Base-by-base conservation (phyloP, 2,329 filamentous ascomycete genomes). In the Fusarium sp. region DNA sequence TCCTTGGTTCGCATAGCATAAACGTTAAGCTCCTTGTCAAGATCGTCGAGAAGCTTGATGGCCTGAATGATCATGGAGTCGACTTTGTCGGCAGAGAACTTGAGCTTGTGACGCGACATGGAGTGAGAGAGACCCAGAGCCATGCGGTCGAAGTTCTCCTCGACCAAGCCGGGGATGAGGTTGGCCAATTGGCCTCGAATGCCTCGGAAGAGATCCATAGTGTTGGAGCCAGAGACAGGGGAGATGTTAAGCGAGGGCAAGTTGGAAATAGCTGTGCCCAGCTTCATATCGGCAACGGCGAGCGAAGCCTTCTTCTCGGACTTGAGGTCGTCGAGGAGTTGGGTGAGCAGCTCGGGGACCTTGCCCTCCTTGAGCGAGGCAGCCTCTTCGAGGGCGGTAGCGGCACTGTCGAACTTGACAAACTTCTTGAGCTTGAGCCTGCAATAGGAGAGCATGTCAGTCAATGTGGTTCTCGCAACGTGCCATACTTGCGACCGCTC, bases 31-130 rank as follows among this genome's bases (percentile, higher is more conserved):
- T 99, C 96, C 87, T 99, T 99, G 85, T 99, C 96, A 67, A 99
- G 85, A 72, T 99, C 96, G 79, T 99, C 96, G 48, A 99, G 87
- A 54, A 98, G 89, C 71, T 92, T 91, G 79, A 99, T 96, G 60
- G 94, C 94, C 84, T 99, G 96, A 62, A 99, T 94, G 78, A 99
- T 97, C 96, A 99, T 99, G 54, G 96, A 96, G 80, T 99, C 96
- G 74, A 99, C 95, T 87, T 99, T 99, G 79, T 99, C 94, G 60
- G 95, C 92, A 11, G 93, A 97, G 84, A 99, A 99, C 86, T 98
- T 98, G 78, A 99, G 90, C 87, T 97, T 98, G 85, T 99, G 94
- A 71, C 94, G 91, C 49, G 95, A 97, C 77, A 99, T 90, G 59
- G 94, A 98, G 85, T 99, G 96, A 37, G 95, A 97, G 53, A 99